Conservation (phyloP, 106 monocot species). For the Apostasia shenzhenica region DNA sequence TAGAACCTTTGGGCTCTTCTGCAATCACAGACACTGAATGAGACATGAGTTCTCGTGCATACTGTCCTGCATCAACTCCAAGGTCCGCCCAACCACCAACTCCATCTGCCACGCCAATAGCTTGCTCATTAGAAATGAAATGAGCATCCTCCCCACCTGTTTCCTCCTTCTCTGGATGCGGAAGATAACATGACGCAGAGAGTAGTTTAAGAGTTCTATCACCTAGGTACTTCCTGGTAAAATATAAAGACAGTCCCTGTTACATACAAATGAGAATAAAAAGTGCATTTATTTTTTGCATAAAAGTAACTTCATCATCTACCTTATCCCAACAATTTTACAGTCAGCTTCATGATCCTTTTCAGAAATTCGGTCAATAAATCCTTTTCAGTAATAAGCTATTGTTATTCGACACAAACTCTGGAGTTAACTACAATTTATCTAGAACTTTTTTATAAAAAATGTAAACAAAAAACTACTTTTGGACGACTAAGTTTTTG, state of each 20-base stretch:
- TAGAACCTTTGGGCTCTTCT: slow-evolving; percentile 79
- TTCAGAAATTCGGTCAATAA: too few species aligned
- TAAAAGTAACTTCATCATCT: too few species aligned
- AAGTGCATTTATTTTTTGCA: too few species aligned
- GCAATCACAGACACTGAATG: slow-evolving; percentile 68
- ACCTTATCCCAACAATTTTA: too few species aligned
- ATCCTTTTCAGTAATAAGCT: too few species aligned
- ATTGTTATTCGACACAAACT: too few species aligned
- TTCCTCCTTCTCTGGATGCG: slow-evolving; percentile 92
- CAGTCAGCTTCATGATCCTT: too few species aligned
- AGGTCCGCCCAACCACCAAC: slow-evolving; percentile 98
- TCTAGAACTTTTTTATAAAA: too few species aligned
- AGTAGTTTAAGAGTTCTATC: slow-evolving; percentile 61
- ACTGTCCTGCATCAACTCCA: slow-evolving; percentile 81
- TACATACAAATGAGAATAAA: neutral
- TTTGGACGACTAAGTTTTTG: too few species aligned
- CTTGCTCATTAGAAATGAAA: slow-evolving; percentile 86
- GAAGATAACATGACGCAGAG: slow-evolving; percentile 90
- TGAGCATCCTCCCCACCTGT: slow-evolving; percentile 98
- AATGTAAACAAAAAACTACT: too few species aligned
- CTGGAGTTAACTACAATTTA: too few species aligned
- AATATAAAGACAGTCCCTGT: neutral
- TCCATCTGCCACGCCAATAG: slow-evolving; percentile 94
- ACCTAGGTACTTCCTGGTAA: slow-evolving; percentile 38
- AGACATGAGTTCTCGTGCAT: slow-evolving; percentile 90